Evolutionary conservation across 31 red algal genomes (phyloP), one percentile per base, ranked within the genome.

Genomic region (Asparagopsis taxiformis): DNA sequence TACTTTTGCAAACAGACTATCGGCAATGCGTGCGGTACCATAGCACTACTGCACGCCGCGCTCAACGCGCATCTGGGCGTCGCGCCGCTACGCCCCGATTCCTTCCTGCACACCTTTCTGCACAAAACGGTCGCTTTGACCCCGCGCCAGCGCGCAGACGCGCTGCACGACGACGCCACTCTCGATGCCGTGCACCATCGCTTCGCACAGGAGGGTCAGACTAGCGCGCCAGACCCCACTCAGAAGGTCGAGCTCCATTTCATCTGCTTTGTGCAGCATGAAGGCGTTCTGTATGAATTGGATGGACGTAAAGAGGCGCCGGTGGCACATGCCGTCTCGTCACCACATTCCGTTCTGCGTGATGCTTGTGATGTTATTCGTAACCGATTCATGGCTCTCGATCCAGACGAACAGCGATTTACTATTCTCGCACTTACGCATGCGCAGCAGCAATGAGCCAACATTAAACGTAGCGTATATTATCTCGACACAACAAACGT

Each of bases 11-110:
- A 75, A 11, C 94, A 98, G 69, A 93, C 90, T 13, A 85, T 98
- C 17, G 48, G 65, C 11, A 98, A 98, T 75, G 94, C 94, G 22
- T 98, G 94, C 66, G 94, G 94, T 54, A 98, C 94, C 3, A 93
- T 98, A 17, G 94, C 83, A 46, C 43, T 98, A 3, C 65, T 98
- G 28, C 94, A 98, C 65, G 84, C 94, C 2, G 76, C 82, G 0
- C 53, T 79, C 31, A 98, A 98, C 65, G 46, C 78, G 15, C 25
- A 58, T 22, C 15, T 53, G 13, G 21, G 43, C 23, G 70, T 52
- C 22, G 51, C 76, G 43, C 31, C 61, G 13, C 62, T 84, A 15
- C 30, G 31, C 3, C 64, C 79, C 36, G 74, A 71, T 53, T 88
- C 82, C 21, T 92, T 93, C 55, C 74, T 98, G 1, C 52, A 75